Evolutionary conservation across 345 rosid genomes (phyloP).

Genomic region (Brassica napus): DNA sequence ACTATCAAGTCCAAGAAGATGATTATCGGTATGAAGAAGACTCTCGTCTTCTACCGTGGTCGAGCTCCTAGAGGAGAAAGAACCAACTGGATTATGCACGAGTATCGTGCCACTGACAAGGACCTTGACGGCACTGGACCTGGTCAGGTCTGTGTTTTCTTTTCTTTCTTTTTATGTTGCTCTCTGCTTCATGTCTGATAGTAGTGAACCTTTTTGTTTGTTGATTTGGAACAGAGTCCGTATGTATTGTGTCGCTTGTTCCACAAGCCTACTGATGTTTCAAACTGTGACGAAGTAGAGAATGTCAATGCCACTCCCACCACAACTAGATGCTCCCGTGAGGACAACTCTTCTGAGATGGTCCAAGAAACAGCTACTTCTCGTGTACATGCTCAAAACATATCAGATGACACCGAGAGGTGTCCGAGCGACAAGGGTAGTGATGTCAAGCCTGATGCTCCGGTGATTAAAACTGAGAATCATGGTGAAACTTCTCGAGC

Average conservation of each 20-base stretch:
- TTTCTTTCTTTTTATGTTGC: neutral
- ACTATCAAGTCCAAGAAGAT: constrained; percentile 65
- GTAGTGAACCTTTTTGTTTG: neutral
- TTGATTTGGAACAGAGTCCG: constrained; percentile 49
- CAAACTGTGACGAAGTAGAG: constrained; percentile 57
- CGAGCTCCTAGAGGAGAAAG: constrained; percentile 95
- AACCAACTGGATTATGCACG: constrained; percentile 92
- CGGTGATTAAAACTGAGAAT: constrained; percentile 20
- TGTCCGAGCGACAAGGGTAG: constrained; percentile 43
- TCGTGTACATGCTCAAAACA: constrained; percentile 26
- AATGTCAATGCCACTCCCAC: constrained; percentile 54
- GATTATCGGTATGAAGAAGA: constrained; percentile 90
- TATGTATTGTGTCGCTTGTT: constrained; percentile 87
- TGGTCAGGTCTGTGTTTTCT: constrained; percentile 58
- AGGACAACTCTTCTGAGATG: constrained; percentile 62
- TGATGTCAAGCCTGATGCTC: constrained; percentile 39
- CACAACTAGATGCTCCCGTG: constrained; percentile 58
- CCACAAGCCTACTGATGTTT: constrained; percentile 58
- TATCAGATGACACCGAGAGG: constrained; percentile 36
- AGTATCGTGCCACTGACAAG: constrained; percentile 73
- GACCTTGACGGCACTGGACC: constrained; percentile 80
- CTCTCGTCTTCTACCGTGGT: constrained; percentile 82
- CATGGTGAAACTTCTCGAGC: constrained; percentile 55
- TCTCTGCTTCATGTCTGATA: neutral
- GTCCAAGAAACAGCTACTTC: constrained; percentile 56